These are phyloP conservation scores for Helicostylum pulchrum DNA, from an alignment of 192 early-diverging fungal species.

Conservation along the genomic window DNA sequence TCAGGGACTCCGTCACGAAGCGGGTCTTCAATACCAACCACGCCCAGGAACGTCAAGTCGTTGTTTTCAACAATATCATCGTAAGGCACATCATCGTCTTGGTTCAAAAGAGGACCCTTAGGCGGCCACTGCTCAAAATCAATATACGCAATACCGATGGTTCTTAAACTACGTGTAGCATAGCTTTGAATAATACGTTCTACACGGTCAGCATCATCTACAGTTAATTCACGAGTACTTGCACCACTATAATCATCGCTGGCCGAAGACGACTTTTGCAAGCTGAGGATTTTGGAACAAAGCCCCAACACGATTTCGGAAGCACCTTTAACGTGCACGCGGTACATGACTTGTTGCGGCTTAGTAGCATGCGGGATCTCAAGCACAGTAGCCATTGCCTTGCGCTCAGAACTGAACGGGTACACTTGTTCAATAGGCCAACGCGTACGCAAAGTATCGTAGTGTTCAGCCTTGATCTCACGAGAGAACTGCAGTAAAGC, in stretches of 20 bases:
- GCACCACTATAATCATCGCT: constrained; percentile 28
- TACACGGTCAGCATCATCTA: constrained; percentile 36
- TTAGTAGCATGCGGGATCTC: constrained; percentile 49
- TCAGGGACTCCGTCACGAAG: constrained; percentile 91
- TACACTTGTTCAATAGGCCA: constrained; percentile 66
- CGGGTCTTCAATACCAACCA: constrained; percentile 97
- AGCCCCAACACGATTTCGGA: constrained; percentile 77
- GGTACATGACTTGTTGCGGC: constrained; percentile 42
- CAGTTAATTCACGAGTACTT: constrained; percentile 31
- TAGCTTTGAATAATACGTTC: constrained; percentile 65
- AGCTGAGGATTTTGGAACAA: constrained; percentile 54
- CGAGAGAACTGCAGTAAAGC: constrained; percentile 85
- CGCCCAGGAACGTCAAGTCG: constrained; percentile 67
- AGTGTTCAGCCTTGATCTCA: constrained; percentile 57
- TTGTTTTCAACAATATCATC: constrained; percentile 52
- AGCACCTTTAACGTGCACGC: constrained; percentile 93
- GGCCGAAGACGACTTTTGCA: constrained; percentile 21
- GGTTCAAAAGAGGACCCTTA: constrained; percentile 32
- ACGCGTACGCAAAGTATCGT: constrained; percentile 59
- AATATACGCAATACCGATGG: constrained; percentile 85
- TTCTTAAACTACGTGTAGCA: constrained; percentile 80
- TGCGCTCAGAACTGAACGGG: constrained; percentile 92
- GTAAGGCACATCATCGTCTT: constrained; percentile 53
- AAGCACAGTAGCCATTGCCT: constrained; percentile 89
- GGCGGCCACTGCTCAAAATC: constrained; percentile 69